phyloP scores from a whole-genome alignment of 202 grass and related monocot genomes.

The Zoysia matrella region DNA sequence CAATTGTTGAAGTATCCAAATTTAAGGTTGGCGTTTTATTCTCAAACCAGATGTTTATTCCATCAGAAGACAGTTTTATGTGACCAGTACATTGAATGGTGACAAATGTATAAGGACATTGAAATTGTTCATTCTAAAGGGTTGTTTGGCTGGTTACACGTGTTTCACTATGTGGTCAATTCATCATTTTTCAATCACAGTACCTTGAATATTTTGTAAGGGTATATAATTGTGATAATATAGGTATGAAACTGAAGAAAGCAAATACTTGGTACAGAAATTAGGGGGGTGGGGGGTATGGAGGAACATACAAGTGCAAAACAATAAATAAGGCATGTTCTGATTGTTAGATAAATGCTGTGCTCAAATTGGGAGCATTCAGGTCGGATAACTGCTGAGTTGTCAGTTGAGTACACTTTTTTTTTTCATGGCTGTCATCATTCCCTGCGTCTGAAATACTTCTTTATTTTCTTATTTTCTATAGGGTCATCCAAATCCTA shows the following conservation, averaged over 20 bases:
- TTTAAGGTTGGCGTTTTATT: constrained; percentile 71
- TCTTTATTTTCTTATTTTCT: constrained; percentile 14
- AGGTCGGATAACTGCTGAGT: neutral
- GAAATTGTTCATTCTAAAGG: neutral
- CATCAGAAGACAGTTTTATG: constrained; percentile 37
- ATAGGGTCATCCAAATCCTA: constrained; percentile 81
- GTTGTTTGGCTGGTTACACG: neutral
- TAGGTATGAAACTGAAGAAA: neutral
- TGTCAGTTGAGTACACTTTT: constrained; percentile 10
- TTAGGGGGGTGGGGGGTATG: neutral
- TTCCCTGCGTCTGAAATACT: constrained; percentile 14
- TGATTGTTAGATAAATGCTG: constrained; percentile 16
- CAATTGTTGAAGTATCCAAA: constrained; percentile 94
- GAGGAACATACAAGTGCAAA: neutral
- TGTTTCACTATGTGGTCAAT: too few relatives aligned
- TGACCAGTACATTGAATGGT: constrained; percentile 12
- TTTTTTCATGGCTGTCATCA: constrained; percentile 5
- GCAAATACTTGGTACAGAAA: neutral
- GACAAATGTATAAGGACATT: neutral
- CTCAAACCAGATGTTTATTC: constrained; percentile 12
- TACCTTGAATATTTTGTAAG: constrained; percentile 10
- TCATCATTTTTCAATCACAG: constrained; percentile 1
- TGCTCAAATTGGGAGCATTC: constrained; percentile 13
- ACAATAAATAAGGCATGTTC: neutral
- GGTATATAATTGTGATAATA: neutral